Evolutionary conservation across 768 basidiomycete species (phyloP).

Genomic region (Dioszegia crocea): DNA sequence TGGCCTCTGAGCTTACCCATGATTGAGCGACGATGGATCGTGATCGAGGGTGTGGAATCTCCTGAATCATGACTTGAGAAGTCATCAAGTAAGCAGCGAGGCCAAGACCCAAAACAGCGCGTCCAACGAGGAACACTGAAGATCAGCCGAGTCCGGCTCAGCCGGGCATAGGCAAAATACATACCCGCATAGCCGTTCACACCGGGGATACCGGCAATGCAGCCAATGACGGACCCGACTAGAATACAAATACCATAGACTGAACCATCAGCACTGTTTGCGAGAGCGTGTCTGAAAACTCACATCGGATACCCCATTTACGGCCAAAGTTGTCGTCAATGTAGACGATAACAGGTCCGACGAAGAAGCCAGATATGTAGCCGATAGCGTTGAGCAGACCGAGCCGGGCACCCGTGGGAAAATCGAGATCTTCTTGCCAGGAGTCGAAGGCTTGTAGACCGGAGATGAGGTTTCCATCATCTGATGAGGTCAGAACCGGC

Average conservation of each 20-base stretch:
- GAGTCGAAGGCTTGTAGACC: constrained; percentile 49
- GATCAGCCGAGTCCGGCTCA: neutral
- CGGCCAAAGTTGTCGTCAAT: constrained; percentile 50
- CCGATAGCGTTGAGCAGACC: constrained; percentile 50
- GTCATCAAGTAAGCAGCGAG: constrained; percentile 51
- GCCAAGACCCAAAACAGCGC: constrained; percentile 48
- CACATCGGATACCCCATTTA: constrained; percentile 50
- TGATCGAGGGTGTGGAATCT: constrained; percentile 51
- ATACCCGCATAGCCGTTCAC: constrained; percentile 49
- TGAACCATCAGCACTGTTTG: constrained; percentile 6
- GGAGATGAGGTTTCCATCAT: constrained; percentile 49
- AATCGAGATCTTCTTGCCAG: constrained; percentile 48
- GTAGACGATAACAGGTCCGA: constrained; percentile 49
- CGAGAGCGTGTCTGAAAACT: constrained; percentile 8
- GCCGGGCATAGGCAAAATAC: neutral
- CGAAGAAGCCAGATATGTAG: constrained; percentile 45
- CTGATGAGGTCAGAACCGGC: constrained; percentile 11
- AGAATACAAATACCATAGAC: constrained; percentile 49
- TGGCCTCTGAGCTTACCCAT: constrained; percentile 35
- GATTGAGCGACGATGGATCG: constrained; percentile 41
- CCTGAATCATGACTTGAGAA: constrained; percentile 48
- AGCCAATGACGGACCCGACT: constrained; percentile 49
- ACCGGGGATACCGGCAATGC: constrained; percentile 46
- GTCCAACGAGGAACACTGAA: constrained; percentile 44
- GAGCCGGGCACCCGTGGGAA: constrained; percentile 40